Base-by-base conservation (phyloP, 495 filamentous ascomycete species). In the Sporormia fimetaria region DNA sequence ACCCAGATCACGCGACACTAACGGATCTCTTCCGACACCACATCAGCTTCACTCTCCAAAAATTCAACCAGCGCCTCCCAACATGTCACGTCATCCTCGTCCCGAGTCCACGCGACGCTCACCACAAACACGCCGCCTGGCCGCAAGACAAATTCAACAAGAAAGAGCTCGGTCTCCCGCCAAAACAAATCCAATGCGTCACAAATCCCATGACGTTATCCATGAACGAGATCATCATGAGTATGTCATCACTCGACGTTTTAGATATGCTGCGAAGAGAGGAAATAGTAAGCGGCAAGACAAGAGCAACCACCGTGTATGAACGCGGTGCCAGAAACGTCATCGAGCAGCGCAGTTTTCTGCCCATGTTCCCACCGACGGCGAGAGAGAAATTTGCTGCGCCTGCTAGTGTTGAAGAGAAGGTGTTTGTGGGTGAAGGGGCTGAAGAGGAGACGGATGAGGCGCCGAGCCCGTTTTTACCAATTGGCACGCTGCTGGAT, bases 271-370 rank as follows among this genome's bases (percentile, higher is more conserved):
- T 98, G 14, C 67, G 79, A 6, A 66, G 70, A n/a, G 75, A 87
- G 51, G 86, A 95, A 59, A 71, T 85, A 7, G 64, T 75, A 3
- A 59, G 67, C 22, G 75, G 70, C 10, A 69, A 70, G 25, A 70
- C 70, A 0, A 57, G 58, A 6, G 70, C 78, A 28, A 59, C 64
- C 2, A 73, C 77, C 45, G 35, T 82, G 15, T 66, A 92, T 25
- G 74, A 77, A 4, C 60, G 90, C 20, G 56, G 82, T 12, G 70
- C 79, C 3, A 72, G 74, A 29, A 76, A 85, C 50, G 58, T 98
- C 21, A 71, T 96, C 40, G 78, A 87, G 57, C 90, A 98, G 61
- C 68, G 85, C 2, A 83, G 88, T 61, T 94, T 83, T 59, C 85
- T 82, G 55, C 90, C 90, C 9, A 57, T 96, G 9, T 95, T 83